Evolutionary conservation across 768 basidiomycete species (phyloP).

Genomic region (Naganishia vishniacii): DNA sequence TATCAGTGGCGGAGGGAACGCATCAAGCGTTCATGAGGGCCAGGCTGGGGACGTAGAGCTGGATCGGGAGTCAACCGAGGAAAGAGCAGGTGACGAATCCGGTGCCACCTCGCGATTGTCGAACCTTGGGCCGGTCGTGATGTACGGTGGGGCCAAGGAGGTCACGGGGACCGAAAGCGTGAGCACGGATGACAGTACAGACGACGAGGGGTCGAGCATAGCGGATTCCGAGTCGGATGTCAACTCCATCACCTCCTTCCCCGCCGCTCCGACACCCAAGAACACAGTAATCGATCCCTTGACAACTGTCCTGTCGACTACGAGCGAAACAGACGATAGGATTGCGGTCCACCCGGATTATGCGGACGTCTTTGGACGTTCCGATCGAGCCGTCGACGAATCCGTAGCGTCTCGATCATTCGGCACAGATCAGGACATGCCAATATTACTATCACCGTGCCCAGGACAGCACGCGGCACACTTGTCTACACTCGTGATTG

Average conservation of each 20-base stretch:
- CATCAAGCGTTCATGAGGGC: not conserved
- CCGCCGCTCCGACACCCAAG: slow-evolving; percentile 14
- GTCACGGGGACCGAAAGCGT: no score
- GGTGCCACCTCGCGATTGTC: not conserved
- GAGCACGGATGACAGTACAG: no score
- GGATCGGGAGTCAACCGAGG: no score
- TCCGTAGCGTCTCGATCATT: no score
- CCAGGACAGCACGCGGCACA: not conserved
- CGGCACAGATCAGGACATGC: not conserved
- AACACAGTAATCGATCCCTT: not conserved
- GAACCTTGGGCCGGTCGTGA: not conserved
- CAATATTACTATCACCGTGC: not conserved
- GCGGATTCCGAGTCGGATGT: slow-evolving; percentile 1
- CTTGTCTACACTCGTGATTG: not conserved
- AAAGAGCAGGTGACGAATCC: no score
- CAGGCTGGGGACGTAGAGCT: no score
- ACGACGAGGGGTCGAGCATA: not conserved
- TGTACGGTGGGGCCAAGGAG: not conserved
- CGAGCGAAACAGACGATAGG: not conserved
- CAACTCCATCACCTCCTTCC: slow-evolving; percentile 5
- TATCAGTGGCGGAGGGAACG: not conserved
- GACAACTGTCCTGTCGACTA: not conserved
- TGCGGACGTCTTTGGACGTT: slow-evolving; percentile 16
- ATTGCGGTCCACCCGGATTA: slow-evolving; percentile 16
- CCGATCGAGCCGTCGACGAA: no score